Evolutionary conservation across 352 stramenopile species (phyloP), one percentile per base, ranked within the genome.

Genomic region (Blastocystis sp.): DNA sequence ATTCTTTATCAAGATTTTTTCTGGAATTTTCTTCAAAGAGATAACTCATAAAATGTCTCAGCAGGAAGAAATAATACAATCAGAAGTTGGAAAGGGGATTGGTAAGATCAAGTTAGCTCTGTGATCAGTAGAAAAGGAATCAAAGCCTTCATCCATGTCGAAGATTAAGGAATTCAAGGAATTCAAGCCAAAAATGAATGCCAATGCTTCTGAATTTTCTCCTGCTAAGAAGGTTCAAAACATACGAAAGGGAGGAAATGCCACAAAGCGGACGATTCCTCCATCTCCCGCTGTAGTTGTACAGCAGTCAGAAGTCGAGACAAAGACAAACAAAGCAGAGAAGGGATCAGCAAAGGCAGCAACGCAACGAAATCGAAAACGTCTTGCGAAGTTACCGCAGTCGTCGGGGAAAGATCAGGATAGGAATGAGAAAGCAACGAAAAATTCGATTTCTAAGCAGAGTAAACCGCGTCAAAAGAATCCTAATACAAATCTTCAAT

Each of bases 1-100:
- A 14, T 61, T 61, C 54, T 61, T 61, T 61, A 46, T 61, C 54
- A 61, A 61, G 54, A 61, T 61, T 32, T 61, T 61, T 61, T 32
- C 54, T 61, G 54, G 54, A 61, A 61, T 14, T 61, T 61, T 61
- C 54, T 61, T 32, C 54, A n/a, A 14, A 32, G 19, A 32, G 54
- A 61, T 14, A n/a, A 32, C 54, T 32, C 54, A 61, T 32, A 61
- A 61, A 32, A n/a, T 61, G 54, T 61, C 54, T 61, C 54, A 61
- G 27, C 3, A 32, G 54, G 54, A 61, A 46, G 39, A 46, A 32
- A 14, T n/a, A 32, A 32, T 12, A 14, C 19, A 61, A 61, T 3
- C 12, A 12, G 27, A 61, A 61, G 54, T 61, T 3, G 12, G 12
- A 3, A 32, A 32, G 27, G 54, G 12, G 27, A n/a, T 2, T 61